phyloP scores from a whole-genome alignment of 164 flowering plant genomes.

The Piper longum region DNA sequence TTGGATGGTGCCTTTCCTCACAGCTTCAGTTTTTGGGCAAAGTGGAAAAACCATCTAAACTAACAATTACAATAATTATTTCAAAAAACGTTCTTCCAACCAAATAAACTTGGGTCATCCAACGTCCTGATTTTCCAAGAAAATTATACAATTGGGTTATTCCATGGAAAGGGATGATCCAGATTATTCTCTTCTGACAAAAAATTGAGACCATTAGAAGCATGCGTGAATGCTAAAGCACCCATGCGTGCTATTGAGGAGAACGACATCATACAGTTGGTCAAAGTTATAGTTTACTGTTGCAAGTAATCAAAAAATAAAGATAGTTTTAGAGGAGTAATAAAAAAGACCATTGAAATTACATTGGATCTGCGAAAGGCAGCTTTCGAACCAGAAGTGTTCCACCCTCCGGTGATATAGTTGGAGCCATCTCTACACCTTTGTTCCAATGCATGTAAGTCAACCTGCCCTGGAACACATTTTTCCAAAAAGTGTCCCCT shows the following conservation, averaged over 20 bases:
- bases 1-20: no score
- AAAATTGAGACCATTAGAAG: background rate
- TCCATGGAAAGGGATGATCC: background rate
- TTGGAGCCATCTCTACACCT: slow-evolving; percentile 78
- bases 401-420: slow-evolving; percentile 40
- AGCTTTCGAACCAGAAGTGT: slow-evolving; percentile 87
- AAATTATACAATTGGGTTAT: no score
- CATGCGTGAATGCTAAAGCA: background rate
- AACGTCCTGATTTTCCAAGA: no score
- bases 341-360: slow-evolving; percentile 6
- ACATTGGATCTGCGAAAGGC: slow-evolving; percentile 58
- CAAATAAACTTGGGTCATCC: no score
- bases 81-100: no score
- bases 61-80: no score
- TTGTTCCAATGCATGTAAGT: slow-evolving; percentile 73
- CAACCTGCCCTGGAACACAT: slow-evolving; percentile 57
- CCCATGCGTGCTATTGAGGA: background rate
- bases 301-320: background rate
- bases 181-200: background rate
- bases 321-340: background rate
- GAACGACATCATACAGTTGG: background rate
- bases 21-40: no score
- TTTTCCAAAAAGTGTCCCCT: slow-evolving; percentile 34
- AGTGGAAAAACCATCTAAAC: no score
- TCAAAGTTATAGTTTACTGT: background rate